A percentile compares a stretch with the other conserved stretches of the same genome.
Evolutionary conservation across 495 filamentous ascomycete genomes (phyloP).

Genomic region (Clavariopsis aquatica): DNA sequence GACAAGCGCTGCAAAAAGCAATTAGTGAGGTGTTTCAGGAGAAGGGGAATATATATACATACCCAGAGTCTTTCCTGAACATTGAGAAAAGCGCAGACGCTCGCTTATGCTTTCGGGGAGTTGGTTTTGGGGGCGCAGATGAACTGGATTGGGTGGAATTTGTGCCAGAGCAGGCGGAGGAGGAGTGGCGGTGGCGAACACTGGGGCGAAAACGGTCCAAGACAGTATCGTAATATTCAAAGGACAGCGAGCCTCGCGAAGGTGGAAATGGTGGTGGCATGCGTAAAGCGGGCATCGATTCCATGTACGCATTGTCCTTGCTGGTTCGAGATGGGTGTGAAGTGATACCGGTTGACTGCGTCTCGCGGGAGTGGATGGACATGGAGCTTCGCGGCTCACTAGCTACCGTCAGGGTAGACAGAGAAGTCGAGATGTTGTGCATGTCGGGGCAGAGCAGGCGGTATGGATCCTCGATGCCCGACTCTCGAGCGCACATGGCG

Average conservation of each 20-base stretch:
- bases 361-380: conserved; percentile 36
- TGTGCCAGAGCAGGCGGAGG: conserved; percentile 15
- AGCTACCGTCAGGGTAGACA: conserved; percentile 28
- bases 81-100: conserved; percentile 29
- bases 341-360: conserved; percentile 39
- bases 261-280: background rate
- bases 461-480: conserved; percentile 36
- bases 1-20: conserved; percentile 18
- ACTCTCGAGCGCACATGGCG: conserved; percentile 28
- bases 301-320: conserved; percentile 27
- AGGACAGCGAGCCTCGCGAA: conserved; percentile 12
- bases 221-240: conserved; percentile 21
- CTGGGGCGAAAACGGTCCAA: conserved; percentile 21
- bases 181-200: conserved; percentile 20
- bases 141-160: conserved; percentile 17
- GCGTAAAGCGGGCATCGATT: conserved; percentile 5
- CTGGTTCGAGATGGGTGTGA: conserved; percentile 37
- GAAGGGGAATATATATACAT: background rate
- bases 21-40: conserved; percentile 18
- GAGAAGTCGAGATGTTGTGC: conserved; percentile 23
- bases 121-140: conserved; percentile 6
- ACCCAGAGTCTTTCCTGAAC: conserved; percentile 34
- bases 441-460: conserved; percentile 24
- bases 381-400: conserved; percentile 35
- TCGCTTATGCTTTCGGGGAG: conserved; percentile 26